Conservation (phyloP, 345 rosid genomes). For the Murraya paniculata region DNA sequence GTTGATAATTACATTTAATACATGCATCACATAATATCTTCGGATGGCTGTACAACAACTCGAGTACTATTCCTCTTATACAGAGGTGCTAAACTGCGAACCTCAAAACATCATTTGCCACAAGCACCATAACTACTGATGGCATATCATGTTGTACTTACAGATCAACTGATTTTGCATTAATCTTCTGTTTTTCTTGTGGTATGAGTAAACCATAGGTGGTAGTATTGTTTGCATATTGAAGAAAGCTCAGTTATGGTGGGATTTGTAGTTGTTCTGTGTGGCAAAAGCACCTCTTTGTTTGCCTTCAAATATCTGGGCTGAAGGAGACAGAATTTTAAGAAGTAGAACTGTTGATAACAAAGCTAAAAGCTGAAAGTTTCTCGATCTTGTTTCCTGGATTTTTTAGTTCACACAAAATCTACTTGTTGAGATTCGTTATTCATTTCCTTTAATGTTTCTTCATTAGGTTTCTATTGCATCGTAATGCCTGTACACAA, state of each 20-base stretch:
- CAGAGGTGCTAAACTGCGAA: no score
- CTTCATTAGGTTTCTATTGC: background rate
- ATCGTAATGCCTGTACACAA: no score
- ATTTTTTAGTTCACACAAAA: background rate
- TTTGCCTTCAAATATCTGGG: background rate
- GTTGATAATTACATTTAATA: background rate
- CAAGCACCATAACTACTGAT: background rate
- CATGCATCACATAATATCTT: background rate
- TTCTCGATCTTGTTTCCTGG: background rate
- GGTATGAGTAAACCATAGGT: background rate
- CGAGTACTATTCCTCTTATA: background rate
- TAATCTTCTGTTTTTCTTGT: background rate
- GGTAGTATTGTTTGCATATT: background rate
- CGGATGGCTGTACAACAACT: background rate
- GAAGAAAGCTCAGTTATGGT: background rate
- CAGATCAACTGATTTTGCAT: background rate
- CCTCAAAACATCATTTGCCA: background rate
- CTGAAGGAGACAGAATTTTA: background rate
- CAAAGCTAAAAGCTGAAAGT: background rate
- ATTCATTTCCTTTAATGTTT: background rate
- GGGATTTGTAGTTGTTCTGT: background rate
- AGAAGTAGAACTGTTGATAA: background rate
- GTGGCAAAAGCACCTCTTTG: background rate
- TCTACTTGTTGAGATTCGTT: background rate
- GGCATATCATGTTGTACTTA: background rate